Evolutionary conservation across 306 rosid genomes (phyloP).

Genomic region (Coriaria nepalensis): DNA sequence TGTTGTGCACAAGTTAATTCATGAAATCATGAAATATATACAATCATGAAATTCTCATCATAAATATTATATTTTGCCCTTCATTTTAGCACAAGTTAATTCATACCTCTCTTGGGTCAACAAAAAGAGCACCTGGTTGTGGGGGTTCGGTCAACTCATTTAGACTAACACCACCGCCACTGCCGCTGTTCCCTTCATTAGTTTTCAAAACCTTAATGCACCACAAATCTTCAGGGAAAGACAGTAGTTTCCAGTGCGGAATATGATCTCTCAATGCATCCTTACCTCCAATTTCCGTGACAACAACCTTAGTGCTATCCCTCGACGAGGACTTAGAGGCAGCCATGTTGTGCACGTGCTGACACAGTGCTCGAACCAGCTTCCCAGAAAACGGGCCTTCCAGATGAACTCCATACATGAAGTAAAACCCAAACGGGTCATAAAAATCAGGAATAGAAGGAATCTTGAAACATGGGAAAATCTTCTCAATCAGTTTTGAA

Average conservation of each 20-base stretch:
- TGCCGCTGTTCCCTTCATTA: constrained; percentile 20
- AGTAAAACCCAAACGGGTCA: constrained; percentile 77
- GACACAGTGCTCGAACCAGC: constrained; percentile 51
- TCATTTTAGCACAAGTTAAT: constrained; percentile 5
- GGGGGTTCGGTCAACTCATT: constrained; percentile 45
- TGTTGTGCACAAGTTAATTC: no score
- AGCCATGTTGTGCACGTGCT: constrained; percentile 68
- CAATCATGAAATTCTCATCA: no score
- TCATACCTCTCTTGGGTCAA: constrained; percentile 94
- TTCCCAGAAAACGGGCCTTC: constrained; percentile 69
- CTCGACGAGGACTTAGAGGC: constrained; percentile 11
- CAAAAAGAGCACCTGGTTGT: constrained; percentile 63
- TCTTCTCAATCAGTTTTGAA: constrained; percentile 44
- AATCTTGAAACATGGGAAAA: constrained; percentile 69
- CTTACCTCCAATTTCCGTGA: constrained; percentile 64
- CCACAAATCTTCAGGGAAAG: constrained; percentile 82
- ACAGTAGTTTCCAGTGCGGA: constrained; percentile 77
- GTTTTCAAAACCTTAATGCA: constrained; percentile 67
- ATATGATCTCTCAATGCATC: constrained; percentile 42
- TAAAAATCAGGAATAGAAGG: constrained; percentile 53
- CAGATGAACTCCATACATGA: constrained; percentile 61
- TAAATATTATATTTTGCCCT: no score
- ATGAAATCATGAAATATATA: no score
- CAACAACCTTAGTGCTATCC: constrained; percentile 49
- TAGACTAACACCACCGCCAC: background rate